phyloP scores from a whole-genome alignment of 805 yeast species.

The Myxozyma monticola region DNA sequence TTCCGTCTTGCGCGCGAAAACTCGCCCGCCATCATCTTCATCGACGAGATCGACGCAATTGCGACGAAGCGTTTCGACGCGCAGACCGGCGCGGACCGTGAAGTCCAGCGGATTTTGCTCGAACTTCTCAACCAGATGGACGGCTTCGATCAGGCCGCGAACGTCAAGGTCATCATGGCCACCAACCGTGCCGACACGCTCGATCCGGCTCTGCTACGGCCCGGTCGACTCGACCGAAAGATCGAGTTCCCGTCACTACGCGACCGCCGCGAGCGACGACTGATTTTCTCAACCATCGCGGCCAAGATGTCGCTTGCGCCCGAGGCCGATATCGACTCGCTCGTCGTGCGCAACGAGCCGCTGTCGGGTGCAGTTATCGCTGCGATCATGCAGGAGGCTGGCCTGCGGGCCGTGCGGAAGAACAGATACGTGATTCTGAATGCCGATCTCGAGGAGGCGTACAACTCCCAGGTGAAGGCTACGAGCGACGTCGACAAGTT shows the following conservation, averaged over 20 bases:
- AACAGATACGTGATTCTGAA: slow-evolving; percentile 96
- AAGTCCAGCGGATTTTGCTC: slow-evolving; percentile 94
- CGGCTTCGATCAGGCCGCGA: slow-evolving; percentile 94
- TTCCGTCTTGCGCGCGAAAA: slow-evolving; percentile 96
- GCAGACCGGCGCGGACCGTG: slow-evolving; percentile 99
- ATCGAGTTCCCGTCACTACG: slow-evolving; percentile 95
- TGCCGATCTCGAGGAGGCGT: slow-evolving; percentile 96
- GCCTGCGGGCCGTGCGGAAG: slow-evolving; percentile 96
- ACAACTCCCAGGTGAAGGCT: slow-evolving; percentile 92
- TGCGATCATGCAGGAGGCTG: slow-evolving; percentile 99
- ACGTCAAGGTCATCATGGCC: slow-evolving; percentile 96
- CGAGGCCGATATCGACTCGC: slow-evolving; percentile 92
- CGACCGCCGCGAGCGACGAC: slow-evolving; percentile 96
- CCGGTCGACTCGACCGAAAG: slow-evolving; percentile 97
- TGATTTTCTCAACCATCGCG: slow-evolving; percentile 93
- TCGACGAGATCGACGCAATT: slow-evolving; percentile 98
- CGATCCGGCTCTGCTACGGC: slow-evolving; percentile 97
- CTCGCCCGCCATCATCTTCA: slow-evolving; percentile 94
- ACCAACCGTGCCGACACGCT: slow-evolving; percentile 99
- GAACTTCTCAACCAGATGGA: slow-evolving; percentile 98
- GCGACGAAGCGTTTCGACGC: slow-evolving; percentile 99
- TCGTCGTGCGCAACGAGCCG: slow-evolving; percentile 94
- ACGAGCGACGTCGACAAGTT: slow-evolving; percentile 95
- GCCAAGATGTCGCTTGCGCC: slow-evolving; percentile 98
- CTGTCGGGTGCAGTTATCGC: slow-evolving; percentile 95